Conservation (phyloP, 306 rosid species). For the Inga laurina region DNA sequence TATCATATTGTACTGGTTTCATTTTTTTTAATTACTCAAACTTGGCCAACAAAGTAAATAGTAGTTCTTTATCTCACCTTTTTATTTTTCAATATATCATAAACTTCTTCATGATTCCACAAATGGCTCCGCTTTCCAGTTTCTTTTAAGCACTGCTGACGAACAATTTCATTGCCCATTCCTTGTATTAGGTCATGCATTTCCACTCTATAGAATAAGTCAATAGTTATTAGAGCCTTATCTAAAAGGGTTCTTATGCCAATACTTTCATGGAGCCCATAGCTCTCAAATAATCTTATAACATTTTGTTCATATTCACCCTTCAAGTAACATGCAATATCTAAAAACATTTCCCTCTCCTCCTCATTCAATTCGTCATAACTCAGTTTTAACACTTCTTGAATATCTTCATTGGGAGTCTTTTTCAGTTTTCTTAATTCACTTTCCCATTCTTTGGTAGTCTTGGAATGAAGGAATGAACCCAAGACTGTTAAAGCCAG, state of each 20-base stretch:
- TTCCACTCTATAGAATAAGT: not conserved
- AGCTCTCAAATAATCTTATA: not conserved
- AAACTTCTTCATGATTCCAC: not conserved
- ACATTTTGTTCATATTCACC: not conserved
- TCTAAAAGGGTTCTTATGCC: not conserved
- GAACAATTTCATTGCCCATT: not conserved
- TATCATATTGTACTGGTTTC: not conserved
- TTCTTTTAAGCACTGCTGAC: not conserved
- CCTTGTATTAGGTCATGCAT: not conserved
- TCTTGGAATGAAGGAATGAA: not conserved
- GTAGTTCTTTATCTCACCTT: not conserved
- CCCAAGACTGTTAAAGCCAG: conserved; percentile 21
- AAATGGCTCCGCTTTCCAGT: not conserved
- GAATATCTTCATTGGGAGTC: not conserved
- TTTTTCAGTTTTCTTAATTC: not conserved
- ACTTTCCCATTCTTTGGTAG: not conserved
- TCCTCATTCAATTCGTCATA: not conserved
- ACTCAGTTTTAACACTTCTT: not conserved
- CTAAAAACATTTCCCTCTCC: not conserved
- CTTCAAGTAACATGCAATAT: not conserved
- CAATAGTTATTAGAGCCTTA: not conserved
- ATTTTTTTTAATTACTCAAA: not conserved
- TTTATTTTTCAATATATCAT: not conserved
- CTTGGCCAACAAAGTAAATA: not conserved
- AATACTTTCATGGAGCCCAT: not conserved